phyloP scores from a whole-genome alignment of 306 rosid genomes.

The Ammopiptanthus mongolicus region DNA sequence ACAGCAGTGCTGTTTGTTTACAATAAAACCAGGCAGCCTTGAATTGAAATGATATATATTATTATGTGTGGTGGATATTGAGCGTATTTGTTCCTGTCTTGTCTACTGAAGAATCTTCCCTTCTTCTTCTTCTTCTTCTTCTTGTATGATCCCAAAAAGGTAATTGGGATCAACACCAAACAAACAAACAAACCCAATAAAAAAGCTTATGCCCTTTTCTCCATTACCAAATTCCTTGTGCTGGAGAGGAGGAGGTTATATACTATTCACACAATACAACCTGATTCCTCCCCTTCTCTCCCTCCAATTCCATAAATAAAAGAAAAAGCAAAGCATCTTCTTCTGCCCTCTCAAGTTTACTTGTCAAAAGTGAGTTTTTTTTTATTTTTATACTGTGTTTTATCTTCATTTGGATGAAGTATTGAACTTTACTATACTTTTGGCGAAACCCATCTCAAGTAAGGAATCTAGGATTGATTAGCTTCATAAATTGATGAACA shows the following conservation, averaged over 20 bases:
- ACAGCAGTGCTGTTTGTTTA: no score
- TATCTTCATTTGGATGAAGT: slow-evolving; percentile 24
- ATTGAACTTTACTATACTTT: slow-evolving; percentile 28
- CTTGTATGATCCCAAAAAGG: slow-evolving; percentile 21
- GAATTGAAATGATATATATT: background rate
- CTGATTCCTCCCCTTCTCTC: background rate
- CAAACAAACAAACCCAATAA: slow-evolving; percentile 12
- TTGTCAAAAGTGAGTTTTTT: slow-evolving; percentile 31
- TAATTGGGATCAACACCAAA: slow-evolving; percentile 3
- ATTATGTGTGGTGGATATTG: background rate
- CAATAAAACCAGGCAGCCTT: no score
- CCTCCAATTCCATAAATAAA: background rate
- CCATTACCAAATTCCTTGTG: slow-evolving; percentile 20
- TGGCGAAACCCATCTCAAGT: slow-evolving; percentile 37
- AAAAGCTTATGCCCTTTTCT: background rate
- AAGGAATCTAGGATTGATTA: slow-evolving; percentile 48
- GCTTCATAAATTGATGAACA: slow-evolving; percentile 14
- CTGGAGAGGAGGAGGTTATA: slow-evolving; percentile 3
- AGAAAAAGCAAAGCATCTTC: slow-evolving; percentile 57
- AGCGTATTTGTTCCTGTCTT: background rate
- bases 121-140: no score
- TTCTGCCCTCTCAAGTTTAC: slow-evolving; percentile 17
- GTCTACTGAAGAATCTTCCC: background rate
- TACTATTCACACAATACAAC: slow-evolving; percentile 14
- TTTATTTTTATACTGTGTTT: background rate